Conservation (phyloP, 108 stramenopile genomes). For the Cafeteria roenbergensis region DNA sequence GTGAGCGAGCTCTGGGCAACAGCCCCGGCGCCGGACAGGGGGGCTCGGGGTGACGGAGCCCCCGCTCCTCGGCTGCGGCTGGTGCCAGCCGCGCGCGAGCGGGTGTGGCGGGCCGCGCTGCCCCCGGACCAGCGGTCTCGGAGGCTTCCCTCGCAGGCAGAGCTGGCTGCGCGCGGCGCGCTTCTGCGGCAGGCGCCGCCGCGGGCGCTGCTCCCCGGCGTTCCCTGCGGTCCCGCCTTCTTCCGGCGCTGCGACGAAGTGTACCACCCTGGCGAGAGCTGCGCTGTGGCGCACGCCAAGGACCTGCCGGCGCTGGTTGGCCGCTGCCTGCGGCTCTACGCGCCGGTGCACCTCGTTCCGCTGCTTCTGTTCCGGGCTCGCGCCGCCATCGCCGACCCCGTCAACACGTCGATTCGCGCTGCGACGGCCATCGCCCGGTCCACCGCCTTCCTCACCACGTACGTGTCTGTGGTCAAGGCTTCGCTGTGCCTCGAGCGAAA, state of each 20-base stretch:
- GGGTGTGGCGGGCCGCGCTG: too few species aligned
- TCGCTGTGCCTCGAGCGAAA: conserved; percentile 8
- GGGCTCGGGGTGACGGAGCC: too few species aligned
- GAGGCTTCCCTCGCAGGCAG: too few species aligned
- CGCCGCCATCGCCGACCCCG: background rate
- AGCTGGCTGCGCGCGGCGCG: too few species aligned
- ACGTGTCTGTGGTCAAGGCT: conserved; percentile 9
- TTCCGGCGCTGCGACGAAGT: conserved; percentile 4
- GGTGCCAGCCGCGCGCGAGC: too few species aligned
- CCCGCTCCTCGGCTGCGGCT: too few species aligned
- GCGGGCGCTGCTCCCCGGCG: background rate
- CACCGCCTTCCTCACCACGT: conserved; percentile 9
- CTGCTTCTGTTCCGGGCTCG: conserved; percentile 5
- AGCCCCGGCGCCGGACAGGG: too few species aligned
- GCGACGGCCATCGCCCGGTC: background rate
- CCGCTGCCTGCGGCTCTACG: background rate
- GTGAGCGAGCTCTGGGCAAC: too few species aligned
- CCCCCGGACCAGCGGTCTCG: too few species aligned
- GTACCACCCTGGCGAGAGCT: conserved; percentile 8
- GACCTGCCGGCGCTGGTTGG: background rate
- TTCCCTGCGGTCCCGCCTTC: background rate
- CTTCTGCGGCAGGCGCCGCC: background rate
- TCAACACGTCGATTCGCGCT: background rate
- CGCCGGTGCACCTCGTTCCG: conserved; percentile 4
- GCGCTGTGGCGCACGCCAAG: conserved; percentile 1